Base-by-base conservation (phyloP, 805 yeast genomes). In the Pichia phayaonensis region DNA sequence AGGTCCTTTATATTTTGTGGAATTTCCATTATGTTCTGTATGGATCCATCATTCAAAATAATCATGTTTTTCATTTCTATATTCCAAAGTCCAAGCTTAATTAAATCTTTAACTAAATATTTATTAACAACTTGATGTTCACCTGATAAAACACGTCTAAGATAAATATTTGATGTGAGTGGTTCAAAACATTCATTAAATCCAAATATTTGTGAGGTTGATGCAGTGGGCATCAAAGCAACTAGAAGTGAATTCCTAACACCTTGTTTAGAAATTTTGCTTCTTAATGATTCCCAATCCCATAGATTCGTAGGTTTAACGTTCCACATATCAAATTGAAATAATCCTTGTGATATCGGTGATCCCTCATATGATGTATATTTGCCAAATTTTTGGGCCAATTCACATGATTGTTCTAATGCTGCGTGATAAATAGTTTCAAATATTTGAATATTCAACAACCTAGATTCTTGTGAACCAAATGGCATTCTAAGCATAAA, bases 141-240 rank as follows among this genome's bases (percentile, higher is more conserved):
- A 45, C 97, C 98, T 21, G 97, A 86, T 10, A 89, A 71, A 7
- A 90, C 97, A 63, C 98, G 81, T 60, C 98, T 80, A 43, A 87
- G 80, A 69, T 90, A 92, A 61, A 92, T 81, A 70, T 92, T 92
- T 21, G 97, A 89, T 8, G 99, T 90, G 66, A 83, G 81, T 13
- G 99, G 98, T 68, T 92, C 99, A 67, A 92, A 92, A 69, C 97
- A 90, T 71, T 92, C 98, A 60, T 83, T 90, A 73, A 79, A 88
- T 40, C 97, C 98, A 47, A 92, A 73, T 47, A 92, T 90, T 72
- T 90, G 97, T 3, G 98, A 92, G 2, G 98, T 92, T 1, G 97
- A 89, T 2, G 98, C 98, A 18, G 98, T 92, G 42, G 98, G 98
- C 98, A 92, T 92, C 48, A 97, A 94, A 1, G 95, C 97, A 34